These are phyloP conservation scores for Amauroascus verrucosus DNA, from an alignment of 2,329 filamentous ascomycete species.

Conservation along the genomic window DNA sequence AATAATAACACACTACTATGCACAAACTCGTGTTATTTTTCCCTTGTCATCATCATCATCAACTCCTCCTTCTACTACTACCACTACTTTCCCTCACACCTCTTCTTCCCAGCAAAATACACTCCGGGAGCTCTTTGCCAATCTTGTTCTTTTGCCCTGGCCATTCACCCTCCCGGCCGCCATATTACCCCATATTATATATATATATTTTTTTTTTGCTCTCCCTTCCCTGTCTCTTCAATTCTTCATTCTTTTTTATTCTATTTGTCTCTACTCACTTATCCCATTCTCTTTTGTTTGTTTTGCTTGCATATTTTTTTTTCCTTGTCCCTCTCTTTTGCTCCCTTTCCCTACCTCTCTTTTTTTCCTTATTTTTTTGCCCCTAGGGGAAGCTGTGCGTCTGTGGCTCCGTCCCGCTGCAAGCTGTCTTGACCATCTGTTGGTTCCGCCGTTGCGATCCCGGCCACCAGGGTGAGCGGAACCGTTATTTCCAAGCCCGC, in stretches of 20 bases:
- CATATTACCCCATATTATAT: conserved; percentile 13
- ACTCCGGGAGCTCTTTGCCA: background rate
- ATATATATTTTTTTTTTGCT: background rate
- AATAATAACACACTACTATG: conserved; percentile 16
- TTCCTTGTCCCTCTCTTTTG: background rate
- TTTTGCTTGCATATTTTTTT: background rate
- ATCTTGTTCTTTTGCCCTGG: background rate
- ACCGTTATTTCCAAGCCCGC: background rate
- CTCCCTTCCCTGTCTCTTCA: background rate
- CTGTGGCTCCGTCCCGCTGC: background rate
- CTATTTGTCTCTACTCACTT: background rate
- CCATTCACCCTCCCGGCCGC: background rate
- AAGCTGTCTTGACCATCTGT: background rate
- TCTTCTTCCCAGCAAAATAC: conserved; percentile 4
- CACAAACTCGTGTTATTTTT: conserved; percentile 12
- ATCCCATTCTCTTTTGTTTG: background rate
- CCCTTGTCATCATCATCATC: conserved; percentile 11
- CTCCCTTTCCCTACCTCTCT: background rate
- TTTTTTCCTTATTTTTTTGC: background rate
- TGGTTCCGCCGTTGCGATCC: background rate
- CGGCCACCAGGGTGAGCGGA: background rate
- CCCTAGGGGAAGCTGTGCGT: background rate
- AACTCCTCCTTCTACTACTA: background rate
- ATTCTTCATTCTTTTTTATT: background rate
- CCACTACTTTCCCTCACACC: too few species aligned